Evolutionary conservation across 441 rosid genomes (phyloP).

Genomic region (Brassica hybrid): DNA sequence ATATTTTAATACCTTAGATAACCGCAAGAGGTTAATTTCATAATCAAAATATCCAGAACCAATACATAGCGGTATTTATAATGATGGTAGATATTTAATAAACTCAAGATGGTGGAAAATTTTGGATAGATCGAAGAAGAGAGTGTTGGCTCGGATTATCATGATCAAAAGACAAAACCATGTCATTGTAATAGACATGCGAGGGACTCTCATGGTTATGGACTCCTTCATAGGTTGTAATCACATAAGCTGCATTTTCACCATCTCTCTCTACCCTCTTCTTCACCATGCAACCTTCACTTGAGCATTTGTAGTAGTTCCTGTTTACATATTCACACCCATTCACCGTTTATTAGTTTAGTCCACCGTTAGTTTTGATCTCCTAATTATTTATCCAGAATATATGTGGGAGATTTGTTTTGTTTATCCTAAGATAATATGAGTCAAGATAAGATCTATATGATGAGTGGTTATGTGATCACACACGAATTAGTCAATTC

Average conservation of each 20-base stretch:
- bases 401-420: background rate
- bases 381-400: background rate
- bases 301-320: slow-evolving; percentile 79
- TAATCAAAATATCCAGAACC: slow-evolving; percentile 1
- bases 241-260: slow-evolving; percentile 63
- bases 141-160: slow-evolving; percentile 41
- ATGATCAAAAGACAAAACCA: slow-evolving; percentile 39
- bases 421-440: background rate
- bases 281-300: slow-evolving; percentile 72
- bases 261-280: slow-evolving; percentile 82
- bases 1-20: slow-evolving; percentile 6
- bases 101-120: slow-evolving; percentile 24
- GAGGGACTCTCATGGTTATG: slow-evolving; percentile 75
- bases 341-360: slow-evolving; percentile 5
- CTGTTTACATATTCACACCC: slow-evolving; percentile 39
- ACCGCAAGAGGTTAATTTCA: background rate
- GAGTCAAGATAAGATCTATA: background rate
- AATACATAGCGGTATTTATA: background rate
- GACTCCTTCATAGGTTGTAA: slow-evolving; percentile 76
- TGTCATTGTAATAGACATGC: slow-evolving; percentile 46
- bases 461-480: background rate
- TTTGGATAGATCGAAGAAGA: slow-evolving; percentile 43
- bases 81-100: background rate
- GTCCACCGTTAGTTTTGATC: background rate
- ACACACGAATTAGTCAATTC: slow-evolving; percentile 5